These are phyloP conservation scores for Neurospora terricola DNA, from an alignment of 495 filamentous ascomycete genomes.

Conservation along the genomic window DNA sequence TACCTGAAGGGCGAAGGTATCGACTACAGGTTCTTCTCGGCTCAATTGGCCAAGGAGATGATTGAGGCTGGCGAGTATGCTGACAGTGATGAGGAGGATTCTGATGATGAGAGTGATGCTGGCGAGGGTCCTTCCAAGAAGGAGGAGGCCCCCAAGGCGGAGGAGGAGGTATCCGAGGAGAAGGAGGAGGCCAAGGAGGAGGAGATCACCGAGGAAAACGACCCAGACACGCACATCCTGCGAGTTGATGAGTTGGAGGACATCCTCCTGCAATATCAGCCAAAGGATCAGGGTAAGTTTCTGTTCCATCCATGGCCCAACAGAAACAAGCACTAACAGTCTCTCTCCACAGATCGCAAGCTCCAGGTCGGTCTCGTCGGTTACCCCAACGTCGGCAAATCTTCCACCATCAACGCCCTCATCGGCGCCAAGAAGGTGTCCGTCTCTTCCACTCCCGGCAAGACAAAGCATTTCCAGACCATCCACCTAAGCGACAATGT, in stretches of 20 bases:
- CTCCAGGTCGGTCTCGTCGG: slow-evolving; percentile 89
- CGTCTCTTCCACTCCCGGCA: slow-evolving; percentile 93
- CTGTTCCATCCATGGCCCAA: not conserved
- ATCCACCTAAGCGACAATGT: slow-evolving; percentile 85
- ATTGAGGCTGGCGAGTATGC: slow-evolving; percentile 56
- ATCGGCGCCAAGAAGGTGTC: slow-evolving; percentile 98
- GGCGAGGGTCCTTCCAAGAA: slow-evolving; percentile 16
- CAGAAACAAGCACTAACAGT: not conserved
- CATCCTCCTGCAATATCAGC: slow-evolving; percentile 70
- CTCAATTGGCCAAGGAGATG: slow-evolving; percentile 76
- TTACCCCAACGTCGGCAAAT: slow-evolving; percentile 99
- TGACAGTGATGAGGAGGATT: slow-evolving; percentile 30
- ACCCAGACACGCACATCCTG: slow-evolving; percentile 67
- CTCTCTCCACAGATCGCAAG: slow-evolving; percentile 43
- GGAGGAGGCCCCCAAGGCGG: slow-evolving; percentile 14
- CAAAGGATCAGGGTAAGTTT: slow-evolving; percentile 41
- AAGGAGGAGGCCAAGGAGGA: slow-evolving; percentile 23
- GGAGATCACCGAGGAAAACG: slow-evolving; percentile 25
- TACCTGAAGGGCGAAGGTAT: slow-evolving; percentile 78
- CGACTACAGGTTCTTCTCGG: slow-evolving; percentile 92
- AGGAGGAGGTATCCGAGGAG: slow-evolving; percentile 37
- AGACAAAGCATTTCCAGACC: slow-evolving; percentile 99
- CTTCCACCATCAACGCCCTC: slow-evolving; percentile 96
- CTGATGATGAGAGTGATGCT: slow-evolving; percentile 15
- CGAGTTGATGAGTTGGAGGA: slow-evolving; percentile 87